Evolutionary conservation across 257 asterid genomes (phyloP).

Genomic region (Solanum sejunctum): DNA sequence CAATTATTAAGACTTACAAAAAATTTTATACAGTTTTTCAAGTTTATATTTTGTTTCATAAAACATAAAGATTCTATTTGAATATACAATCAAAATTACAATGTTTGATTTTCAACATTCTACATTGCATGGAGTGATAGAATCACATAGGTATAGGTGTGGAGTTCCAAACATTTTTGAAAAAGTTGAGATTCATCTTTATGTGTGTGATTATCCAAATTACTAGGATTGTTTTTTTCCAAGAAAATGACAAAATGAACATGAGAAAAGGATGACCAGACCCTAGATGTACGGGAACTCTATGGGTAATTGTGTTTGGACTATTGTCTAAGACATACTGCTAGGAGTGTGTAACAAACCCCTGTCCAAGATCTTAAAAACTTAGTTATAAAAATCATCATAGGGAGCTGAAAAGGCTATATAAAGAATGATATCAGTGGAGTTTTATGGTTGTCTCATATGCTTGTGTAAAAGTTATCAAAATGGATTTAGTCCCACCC

Average conservation of each 20-base stretch:
- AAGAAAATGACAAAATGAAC: neutral
- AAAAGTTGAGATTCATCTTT: neutral
- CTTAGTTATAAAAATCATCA: neutral
- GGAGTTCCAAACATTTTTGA: neutral
- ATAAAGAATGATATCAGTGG: neutral
- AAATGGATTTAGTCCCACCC: neutral
- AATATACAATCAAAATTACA: neutral
- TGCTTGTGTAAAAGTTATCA: neutral
- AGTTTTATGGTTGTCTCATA: neutral
- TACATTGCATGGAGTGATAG: neutral
- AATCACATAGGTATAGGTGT: neutral
- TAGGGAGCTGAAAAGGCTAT: neutral
- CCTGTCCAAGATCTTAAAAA: neutral
- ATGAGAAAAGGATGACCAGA: neutral
- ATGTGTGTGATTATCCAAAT: neutral
- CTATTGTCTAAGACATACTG: neutral
- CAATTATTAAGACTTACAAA: neutral
- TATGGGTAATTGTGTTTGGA: constrained; percentile 1
- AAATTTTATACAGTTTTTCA: neutral
- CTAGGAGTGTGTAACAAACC: neutral
- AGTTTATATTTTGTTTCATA: neutral
- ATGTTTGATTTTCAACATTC: neutral
- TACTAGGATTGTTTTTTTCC: neutral
- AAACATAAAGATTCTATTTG: neutral
- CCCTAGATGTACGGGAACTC: neutral